Evolutionary conservation across 495 filamentous ascomycete species (phyloP), one percentile per base, ranked within the genome.

Genomic region (Aspergillus sclerotioniger): DNA sequence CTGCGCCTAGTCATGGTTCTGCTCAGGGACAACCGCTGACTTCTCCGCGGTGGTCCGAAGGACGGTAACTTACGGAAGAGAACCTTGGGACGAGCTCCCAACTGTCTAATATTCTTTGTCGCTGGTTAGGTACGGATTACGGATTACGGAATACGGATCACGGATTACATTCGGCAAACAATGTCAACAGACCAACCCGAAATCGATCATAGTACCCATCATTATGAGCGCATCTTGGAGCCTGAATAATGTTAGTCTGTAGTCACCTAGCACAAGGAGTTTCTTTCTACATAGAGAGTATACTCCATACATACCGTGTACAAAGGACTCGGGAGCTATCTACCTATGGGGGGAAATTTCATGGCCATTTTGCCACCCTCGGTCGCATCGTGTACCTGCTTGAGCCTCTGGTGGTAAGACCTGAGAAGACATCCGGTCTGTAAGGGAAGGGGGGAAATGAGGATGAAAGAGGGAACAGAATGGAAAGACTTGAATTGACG

Each of bases 161-260:
- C 57, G 57, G 57, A 50, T 59, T 59, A 59, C 57, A 20, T 7
- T 50, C 57, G 57, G 57, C 49, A 39, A 59, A 54, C 51, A 50
- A 17, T 19, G 35, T 50, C 28, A 7, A 8, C 51, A 9, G 45
- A 20, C n/a, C 25, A 49, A 21, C 10, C 13, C 19, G 25, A 5
- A 25, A 25, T 25, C 25, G 25, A 3, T 5, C 25, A 25, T 25
- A 25, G 25, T 12, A 29, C 20, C 33, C 45, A 49, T 41, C 50
- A 33, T 17, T 31, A 49, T 28, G 7, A 12, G 33, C 33, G 25
- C 25, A 5, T 5, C 2, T 25, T 25, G 25, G 25, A 33, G 8
- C 33, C 9, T 35, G 33, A 10, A 35, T 35, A 9, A 35, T 9
- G 33, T 2, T 35, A 35, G 8, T 33, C 31, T 10, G 31, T 33